Conservation (phyloP, 305 asterid genomes). For the Solanum chacoense region DNA sequence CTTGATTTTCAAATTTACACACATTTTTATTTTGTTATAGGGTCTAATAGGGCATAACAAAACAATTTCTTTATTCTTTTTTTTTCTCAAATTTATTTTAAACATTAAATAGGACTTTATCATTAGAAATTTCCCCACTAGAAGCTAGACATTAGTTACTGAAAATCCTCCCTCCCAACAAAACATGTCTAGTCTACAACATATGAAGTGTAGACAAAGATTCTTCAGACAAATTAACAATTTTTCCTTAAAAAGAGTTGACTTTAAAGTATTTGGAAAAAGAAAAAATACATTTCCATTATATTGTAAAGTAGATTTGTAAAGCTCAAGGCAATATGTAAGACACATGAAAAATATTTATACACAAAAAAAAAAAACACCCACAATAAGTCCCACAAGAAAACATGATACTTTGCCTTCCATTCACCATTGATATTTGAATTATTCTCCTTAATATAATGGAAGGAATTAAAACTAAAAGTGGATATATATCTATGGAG, state of each 20-base stretch:
- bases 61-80: background rate
- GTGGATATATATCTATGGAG: background rate
- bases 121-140: background rate
- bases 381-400: background rate
- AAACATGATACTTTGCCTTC: background rate
- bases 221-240: background rate
- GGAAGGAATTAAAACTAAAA: background rate
- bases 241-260: background rate
- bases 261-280: background rate
- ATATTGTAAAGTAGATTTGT: background rate
- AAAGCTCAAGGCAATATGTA: background rate
- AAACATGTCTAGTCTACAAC: background rate
- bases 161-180: background rate
- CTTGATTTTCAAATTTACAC: background rate
- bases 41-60: background rate
- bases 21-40: background rate
- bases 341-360: background rate
- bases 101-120: background rate
- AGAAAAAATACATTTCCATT: background rate
- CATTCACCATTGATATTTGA: background rate
- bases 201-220: background rate
- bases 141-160: background rate
- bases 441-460: background rate
- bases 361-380: background rate
- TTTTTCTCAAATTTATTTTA: background rate